A percentile compares a stretch with the other conserved stretches of the same genome.
Evolutionary conservation across 148 eudicot genomes (phyloP).

Genomic region (Dianthus caryophyllus): DNA sequence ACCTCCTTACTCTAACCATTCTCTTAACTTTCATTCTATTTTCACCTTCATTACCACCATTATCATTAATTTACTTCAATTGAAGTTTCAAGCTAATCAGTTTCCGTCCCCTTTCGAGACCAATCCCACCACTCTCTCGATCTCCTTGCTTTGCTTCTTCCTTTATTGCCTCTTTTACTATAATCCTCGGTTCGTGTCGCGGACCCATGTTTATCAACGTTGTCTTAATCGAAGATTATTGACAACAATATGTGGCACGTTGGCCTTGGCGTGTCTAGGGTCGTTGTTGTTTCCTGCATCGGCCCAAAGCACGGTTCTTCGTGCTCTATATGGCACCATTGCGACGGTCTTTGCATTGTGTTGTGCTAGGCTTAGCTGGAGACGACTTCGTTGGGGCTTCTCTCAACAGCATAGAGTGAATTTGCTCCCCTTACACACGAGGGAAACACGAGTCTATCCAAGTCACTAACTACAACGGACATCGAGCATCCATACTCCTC

Average conservation of each 20-base stretch:
- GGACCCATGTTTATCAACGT: background rate
- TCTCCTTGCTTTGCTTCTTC: conserved; percentile 6
- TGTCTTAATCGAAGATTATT: background rate
- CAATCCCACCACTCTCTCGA: background rate
- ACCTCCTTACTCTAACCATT: too few relatives aligned
- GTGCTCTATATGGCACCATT: too few relatives aligned
- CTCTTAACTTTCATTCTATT: background rate
- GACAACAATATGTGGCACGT: background rate
- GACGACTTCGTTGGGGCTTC: too few relatives aligned
- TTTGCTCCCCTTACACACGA: too few relatives aligned
- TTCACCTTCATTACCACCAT: conserved; percentile 8
- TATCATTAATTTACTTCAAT: background rate
- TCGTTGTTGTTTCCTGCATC: background rate
- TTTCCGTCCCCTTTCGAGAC: conserved; percentile 5
- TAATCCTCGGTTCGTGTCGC: background rate
- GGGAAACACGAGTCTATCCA: too few relatives aligned
- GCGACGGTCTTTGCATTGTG: too few relatives aligned
- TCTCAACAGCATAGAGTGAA: too few relatives aligned
- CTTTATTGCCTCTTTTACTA: conserved; percentile 5
- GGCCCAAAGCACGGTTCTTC: background rate
- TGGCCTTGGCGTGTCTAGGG: conserved; percentile 3
- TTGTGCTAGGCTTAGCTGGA: too few relatives aligned
- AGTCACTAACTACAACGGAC: too few relatives aligned
- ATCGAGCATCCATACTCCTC: too few relatives aligned
- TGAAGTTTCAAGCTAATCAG: background rate